Conservation (phyloP, 2,329 filamentous ascomycete genomes). For the Raffaelea deltoideospora region DNA sequence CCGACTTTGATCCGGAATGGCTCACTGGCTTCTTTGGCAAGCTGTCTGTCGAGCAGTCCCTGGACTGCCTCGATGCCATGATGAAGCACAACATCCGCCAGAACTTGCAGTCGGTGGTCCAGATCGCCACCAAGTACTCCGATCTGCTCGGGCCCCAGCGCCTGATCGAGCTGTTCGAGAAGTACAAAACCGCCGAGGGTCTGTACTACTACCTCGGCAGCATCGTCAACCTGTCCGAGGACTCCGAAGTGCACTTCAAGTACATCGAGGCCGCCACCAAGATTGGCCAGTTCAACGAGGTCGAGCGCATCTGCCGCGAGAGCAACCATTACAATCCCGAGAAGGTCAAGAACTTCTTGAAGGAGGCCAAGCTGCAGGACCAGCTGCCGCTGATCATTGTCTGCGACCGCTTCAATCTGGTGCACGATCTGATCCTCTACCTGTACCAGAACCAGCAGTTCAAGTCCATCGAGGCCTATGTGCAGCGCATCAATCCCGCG, state of each 20-base stretch:
- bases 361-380: constrained; percentile 83
- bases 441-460: constrained; percentile 99
- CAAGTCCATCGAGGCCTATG: constrained; percentile 96
- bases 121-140: constrained; percentile 94
- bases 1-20: constrained; percentile 85
- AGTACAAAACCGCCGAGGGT: constrained; percentile 92
- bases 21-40: constrained; percentile 84
- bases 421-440: constrained; percentile 90
- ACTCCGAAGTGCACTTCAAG: constrained; percentile 95
- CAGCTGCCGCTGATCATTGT: constrained; percentile 95
- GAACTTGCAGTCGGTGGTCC: constrained; percentile 87
- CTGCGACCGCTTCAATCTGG: constrained; percentile 98
- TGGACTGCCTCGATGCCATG: constrained; percentile 94
- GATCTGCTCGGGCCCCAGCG: constrained; percentile 79
- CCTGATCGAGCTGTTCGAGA: constrained; percentile 88
- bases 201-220: constrained; percentile 97
- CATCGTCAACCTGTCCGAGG: constrained; percentile 93
- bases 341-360: constrained; percentile 98
- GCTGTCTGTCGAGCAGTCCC: constrained; percentile 84
- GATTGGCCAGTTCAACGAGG: constrained; percentile 87
- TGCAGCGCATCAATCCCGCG: constrained; percentile 87
- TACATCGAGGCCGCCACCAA: constrained; percentile 95
- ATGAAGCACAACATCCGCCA: constrained; percentile 92
- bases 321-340: constrained; percentile 81
- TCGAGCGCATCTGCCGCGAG: constrained; percentile 93